A percentile compares a stretch with the other conserved stretches of the same genome.
These are phyloP conservation scores for Phaeotremella skinneri DNA, from an alignment of 768 basidiomycete genomes.

Conservation along the genomic window DNA sequence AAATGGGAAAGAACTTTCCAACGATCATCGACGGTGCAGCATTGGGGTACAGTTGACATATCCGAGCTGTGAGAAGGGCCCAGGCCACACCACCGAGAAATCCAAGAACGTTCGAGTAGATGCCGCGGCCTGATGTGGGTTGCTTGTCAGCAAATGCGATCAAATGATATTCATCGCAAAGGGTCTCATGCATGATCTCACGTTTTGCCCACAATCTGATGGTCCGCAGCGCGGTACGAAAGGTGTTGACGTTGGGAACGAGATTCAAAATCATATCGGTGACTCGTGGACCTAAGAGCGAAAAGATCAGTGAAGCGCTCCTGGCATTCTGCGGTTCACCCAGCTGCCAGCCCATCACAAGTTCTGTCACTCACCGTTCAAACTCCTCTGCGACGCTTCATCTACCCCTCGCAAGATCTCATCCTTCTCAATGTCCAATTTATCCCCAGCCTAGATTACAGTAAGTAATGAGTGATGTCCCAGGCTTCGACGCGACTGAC, in stretches of 20 bases:
- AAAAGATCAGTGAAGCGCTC: conserved; percentile 7
- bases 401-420: conserved; percentile 87
- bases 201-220: conserved; percentile 98
- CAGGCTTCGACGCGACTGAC: not conserved
- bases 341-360: not conserved
- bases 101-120: conserved; percentile 96
- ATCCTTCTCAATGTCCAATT: conserved; percentile 84
- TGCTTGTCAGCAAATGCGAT: not conserved
- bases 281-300: conserved; percentile 74
- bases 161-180: not conserved
- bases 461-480: conserved; percentile 63
- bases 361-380: conserved; percentile 65
- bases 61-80: conserved; percentile 98
- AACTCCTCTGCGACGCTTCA: conserved; percentile 89
- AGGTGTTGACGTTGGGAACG: conserved; percentile 89
- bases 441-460: conserved; percentile 86
- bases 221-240: conserved; percentile 88
- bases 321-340: conserved; percentile 2
- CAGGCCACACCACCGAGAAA: conserved; percentile 98
- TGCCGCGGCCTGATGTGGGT: conserved; percentile 70
- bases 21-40: conserved; percentile 92
- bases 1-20: conserved; percentile 96
- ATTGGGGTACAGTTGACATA: conserved; percentile 97
- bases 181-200: conserved; percentile 58
- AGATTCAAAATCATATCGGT: conserved; percentile 93